Evolutionary conservation across 2,329 filamentous ascomycete species (phyloP).

Genomic region (Triangularia verruculosa): DNA sequence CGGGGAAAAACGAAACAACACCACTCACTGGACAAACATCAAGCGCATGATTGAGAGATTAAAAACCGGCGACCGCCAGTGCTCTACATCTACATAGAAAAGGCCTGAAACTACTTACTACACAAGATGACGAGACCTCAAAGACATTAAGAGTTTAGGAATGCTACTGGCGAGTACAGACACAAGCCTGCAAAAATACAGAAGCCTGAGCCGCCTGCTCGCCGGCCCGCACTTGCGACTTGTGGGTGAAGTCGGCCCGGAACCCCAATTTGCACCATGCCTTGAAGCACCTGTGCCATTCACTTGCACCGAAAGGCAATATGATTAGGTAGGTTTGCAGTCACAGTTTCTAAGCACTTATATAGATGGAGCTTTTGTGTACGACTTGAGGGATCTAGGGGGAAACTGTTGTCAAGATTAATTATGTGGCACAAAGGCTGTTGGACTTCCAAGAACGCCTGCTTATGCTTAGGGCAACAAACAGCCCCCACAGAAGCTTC

Average conservation of each 20-base stretch:
- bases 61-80: no score
- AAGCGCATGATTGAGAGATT: no score
- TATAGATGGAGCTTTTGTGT: neutral
- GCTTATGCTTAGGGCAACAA: no score
- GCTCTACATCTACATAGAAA: no score
- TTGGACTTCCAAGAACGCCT: no score
- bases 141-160: no score
- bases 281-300: neutral
- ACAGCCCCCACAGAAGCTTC: no score
- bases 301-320: neutral
- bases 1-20: neutral
- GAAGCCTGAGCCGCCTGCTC: neutral
- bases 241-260: neutral
- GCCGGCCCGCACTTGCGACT: neutral
- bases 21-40: neutral
- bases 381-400: no score
- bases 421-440: no score
- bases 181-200: neutral
- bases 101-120: no score
- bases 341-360: neutral
- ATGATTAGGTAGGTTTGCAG: neutral
- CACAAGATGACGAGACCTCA: neutral
- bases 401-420: no score
- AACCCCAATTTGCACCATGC: neutral
- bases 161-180: neutral